These are phyloP conservation scores for Sherardia arvensis DNA, from an alignment of 257 asterid genomes.

Conservation along the genomic window DNA sequence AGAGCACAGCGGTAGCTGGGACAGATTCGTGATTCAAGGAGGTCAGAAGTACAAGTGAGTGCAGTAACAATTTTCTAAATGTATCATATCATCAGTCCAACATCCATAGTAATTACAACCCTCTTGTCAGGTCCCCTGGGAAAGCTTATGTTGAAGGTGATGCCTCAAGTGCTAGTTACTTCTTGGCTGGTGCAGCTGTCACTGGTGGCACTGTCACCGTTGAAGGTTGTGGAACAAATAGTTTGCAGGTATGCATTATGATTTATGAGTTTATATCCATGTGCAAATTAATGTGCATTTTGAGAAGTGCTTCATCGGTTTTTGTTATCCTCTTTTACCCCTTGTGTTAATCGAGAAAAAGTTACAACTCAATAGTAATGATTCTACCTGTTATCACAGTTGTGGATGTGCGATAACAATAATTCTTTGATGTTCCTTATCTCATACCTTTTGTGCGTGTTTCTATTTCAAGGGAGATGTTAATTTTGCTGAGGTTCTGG, in stretches of 20 bases:
- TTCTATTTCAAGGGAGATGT: conserved; percentile 70
- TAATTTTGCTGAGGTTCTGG: conserved; percentile 94
- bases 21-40: conserved; percentile 70
- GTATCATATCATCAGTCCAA: conserved; percentile 11
- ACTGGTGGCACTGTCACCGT: conserved; percentile 91
- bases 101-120: conserved; percentile 1
- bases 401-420: background rate
- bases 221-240: conserved; percentile 97
- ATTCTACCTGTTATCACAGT: background rate
- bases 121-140: conserved; percentile 73
- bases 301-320: background rate
- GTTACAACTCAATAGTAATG: background rate
- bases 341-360: background rate
- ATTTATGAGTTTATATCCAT: background rate
- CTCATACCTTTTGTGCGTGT: conserved; percentile 5
- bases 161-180: conserved; percentile 99
- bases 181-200: conserved; percentile 97
- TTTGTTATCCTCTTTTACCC: background rate
- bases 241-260: conserved; percentile 67
- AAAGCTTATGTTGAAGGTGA: conserved; percentile 96
- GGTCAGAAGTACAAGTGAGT: conserved; percentile 95
- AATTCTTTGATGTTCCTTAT: background rate
- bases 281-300: background rate
- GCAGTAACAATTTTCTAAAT: conserved; percentile 8
- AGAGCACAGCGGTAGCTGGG: conserved; percentile 82